phyloP scores from a whole-genome alignment of 495 filamentous ascomycete genomes.

The Cairneyella variabilis region DNA sequence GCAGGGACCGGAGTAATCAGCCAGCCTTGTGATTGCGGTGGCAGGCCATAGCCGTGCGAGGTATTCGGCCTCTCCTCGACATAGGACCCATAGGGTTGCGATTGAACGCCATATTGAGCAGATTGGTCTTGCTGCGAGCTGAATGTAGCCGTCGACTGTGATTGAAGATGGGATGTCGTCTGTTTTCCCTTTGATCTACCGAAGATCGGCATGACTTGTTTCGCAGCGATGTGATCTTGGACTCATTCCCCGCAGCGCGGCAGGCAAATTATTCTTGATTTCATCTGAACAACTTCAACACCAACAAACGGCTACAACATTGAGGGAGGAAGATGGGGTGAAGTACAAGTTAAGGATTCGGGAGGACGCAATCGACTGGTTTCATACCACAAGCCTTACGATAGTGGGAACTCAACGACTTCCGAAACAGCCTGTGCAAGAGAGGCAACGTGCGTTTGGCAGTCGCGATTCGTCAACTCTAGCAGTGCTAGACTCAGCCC shows the following conservation, averaged over 20 bases:
- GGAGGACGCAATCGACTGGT: conserved; percentile 3
- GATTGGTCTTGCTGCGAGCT: conserved; percentile 19
- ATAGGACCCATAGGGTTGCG: conserved; percentile 13
- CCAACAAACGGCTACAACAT: background rate
- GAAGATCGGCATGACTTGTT: conserved; percentile 40
- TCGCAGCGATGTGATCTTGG: background rate
- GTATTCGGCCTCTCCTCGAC: conserved; percentile 10
- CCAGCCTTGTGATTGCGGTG: conserved; percentile 26
- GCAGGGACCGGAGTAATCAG: conserved; percentile 13
- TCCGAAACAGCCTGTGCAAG: background rate
- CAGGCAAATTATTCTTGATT: background rate
- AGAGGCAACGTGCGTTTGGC: background rate
- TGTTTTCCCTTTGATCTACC: conserved; percentile 40
- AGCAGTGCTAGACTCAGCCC: conserved; percentile 18
- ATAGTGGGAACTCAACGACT: background rate
- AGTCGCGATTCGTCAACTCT: conserved; percentile 10
- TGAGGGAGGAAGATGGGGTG: background rate
- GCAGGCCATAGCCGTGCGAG: conserved; percentile 5
- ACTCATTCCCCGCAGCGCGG: background rate
- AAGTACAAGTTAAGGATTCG: background rate
- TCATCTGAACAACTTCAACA: background rate
- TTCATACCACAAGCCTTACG: background rate
- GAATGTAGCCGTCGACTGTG: conserved; percentile 10
- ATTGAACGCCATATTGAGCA: conserved; percentile 20
- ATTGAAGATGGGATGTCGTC: conserved; percentile 17